phyloP scores from a whole-genome alignment of 192 early-diverging fungal genomes.

The Backusella circina region DNA sequence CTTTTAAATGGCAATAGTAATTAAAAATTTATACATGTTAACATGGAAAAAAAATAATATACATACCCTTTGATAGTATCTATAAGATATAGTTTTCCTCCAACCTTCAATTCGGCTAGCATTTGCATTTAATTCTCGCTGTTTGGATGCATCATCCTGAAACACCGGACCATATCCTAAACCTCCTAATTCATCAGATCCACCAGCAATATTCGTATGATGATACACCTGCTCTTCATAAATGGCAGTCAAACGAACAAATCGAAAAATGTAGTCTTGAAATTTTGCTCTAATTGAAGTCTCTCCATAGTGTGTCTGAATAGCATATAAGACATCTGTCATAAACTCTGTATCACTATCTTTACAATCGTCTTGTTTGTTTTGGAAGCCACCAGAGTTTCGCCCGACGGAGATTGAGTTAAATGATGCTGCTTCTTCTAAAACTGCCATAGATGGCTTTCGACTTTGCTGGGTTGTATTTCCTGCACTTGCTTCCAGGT shows the following conservation, averaged over 20 bases:
- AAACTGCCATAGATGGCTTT: background rate
- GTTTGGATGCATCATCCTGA: constrained; percentile 57
- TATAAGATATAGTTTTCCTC: constrained; percentile 71
- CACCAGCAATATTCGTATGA: constrained; percentile 59
- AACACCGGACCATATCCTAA: constrained; percentile 75
- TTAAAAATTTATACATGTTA: background rate
- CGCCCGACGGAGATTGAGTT: background rate
- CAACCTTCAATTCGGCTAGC: constrained; percentile 86
- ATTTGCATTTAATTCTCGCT: constrained; percentile 71
- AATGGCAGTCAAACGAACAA: constrained; percentile 73
- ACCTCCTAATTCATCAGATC: constrained; percentile 20
- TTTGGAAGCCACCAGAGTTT: background rate
- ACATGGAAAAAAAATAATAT: background rate
- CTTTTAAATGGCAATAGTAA: constrained; percentile 25
- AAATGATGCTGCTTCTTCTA: background rate
- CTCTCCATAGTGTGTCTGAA: constrained; percentile 84
- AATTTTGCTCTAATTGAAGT: constrained; percentile 84
- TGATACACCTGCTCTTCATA: constrained; percentile 72
- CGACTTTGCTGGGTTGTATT: background rate
- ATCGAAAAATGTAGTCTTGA: constrained; percentile 81
- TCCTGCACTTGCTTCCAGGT: constrained; percentile 29
- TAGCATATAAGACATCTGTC: constrained; percentile 43
- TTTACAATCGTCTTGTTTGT: background rate
- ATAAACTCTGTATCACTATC: constrained; percentile 9
- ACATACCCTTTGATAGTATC: constrained; percentile 58